Evolutionary conservation across 2,329 filamentous ascomycete species (phyloP).

Genomic region (Calycina herbarum): DNA sequence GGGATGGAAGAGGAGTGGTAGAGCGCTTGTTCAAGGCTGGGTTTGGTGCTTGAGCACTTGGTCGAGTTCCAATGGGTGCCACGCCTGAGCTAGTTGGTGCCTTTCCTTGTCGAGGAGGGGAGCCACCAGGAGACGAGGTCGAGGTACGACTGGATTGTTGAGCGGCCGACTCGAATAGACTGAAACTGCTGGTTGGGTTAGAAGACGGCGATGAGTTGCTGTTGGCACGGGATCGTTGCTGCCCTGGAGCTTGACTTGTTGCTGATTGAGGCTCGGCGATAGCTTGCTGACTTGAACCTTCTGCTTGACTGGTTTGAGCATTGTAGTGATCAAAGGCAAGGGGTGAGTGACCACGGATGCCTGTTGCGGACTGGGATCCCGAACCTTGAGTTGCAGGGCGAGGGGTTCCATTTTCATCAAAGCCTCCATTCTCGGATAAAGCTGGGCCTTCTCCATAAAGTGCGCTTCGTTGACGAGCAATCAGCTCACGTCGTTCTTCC

Average conservation of each 20-base stretch:
- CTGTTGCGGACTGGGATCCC: slow-evolving; percentile 58
- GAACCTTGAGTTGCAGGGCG: slow-evolving; percentile 67
- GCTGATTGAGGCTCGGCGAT: slow-evolving; percentile 52
- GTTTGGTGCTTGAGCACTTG: slow-evolving; percentile 59
- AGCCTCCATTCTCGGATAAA: slow-evolving; percentile 66
- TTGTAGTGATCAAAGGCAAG: slow-evolving; percentile 72
- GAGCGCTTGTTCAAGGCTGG: slow-evolving; percentile 67
- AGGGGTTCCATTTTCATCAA: slow-evolving; percentile 66
- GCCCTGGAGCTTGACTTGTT: slow-evolving; percentile 36
- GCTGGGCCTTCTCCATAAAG: slow-evolving; percentile 77
- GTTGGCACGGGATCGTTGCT: slow-evolving; percentile 66
- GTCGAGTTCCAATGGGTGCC: slow-evolving; percentile 91
- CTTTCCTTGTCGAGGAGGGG: slow-evolving; percentile 71
- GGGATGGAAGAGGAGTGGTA: slow-evolving; percentile 89
- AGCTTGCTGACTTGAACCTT: slow-evolving; percentile 32
- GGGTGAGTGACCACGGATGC: slow-evolving; percentile 75
- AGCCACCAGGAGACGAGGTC: slow-evolving; percentile 81
- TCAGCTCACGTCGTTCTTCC: slow-evolving; percentile 92
- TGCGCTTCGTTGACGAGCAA: slow-evolving; percentile 91
- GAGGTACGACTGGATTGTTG: slow-evolving; percentile 77
- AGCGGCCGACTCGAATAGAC: slow-evolving; percentile 58
- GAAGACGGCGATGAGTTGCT: slow-evolving; percentile 83
- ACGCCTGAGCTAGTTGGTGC: slow-evolving; percentile 63
- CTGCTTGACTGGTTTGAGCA: slow-evolving; percentile 37
- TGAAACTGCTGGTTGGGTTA: slow-evolving; percentile 59